These are phyloP conservation scores for Taphrina wiesneri DNA, from an alignment of 1,139 yeast genomes.

Conservation along the genomic window DNA sequence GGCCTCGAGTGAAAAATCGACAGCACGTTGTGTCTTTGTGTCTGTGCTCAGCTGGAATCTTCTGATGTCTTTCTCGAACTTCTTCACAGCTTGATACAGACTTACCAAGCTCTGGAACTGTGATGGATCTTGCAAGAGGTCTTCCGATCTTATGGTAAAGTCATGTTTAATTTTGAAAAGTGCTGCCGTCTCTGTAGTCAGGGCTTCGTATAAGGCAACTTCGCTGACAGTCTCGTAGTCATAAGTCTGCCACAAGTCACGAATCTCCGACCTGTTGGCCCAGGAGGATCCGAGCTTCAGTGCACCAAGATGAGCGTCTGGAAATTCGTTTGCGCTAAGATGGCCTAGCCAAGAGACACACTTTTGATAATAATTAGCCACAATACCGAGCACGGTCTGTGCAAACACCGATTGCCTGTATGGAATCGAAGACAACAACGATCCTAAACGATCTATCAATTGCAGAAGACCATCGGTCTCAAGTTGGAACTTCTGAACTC, in stretches of 20 bases:
- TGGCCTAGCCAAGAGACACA: conserved; percentile 7
- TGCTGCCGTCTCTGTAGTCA: background rate
- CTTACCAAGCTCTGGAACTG: background rate
- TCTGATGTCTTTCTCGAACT: background rate
- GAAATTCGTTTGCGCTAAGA: conserved; percentile 10
- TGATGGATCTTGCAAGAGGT: conserved; percentile 11
- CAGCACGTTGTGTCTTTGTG: background rate
- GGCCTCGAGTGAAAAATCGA: background rate
- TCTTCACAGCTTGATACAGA: conserved; percentile 7
- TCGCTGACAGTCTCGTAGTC: background rate
- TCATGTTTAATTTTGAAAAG: background rate
- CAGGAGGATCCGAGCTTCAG: conserved; percentile 19
- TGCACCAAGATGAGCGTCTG: conserved; percentile 17
- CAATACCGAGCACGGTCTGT: conserved; percentile 17
- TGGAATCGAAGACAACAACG: conserved; percentile 16
- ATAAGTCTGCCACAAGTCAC: conserved; percentile 6
- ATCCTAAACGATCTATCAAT: background rate
- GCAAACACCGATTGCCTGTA: conserved; percentile 27
- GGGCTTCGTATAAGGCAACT: background rate
- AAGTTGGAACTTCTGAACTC: background rate
- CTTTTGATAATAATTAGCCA: conserved; percentile 19
- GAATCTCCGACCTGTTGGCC: conserved; percentile 21
- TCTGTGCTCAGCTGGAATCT: background rate
- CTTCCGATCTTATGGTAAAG: background rate
- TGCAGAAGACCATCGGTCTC: conserved; percentile 3